Base-by-base conservation (phyloP, 495 filamentous ascomycete genomes). In the Pseudomonodictys pantanalensis region DNA sequence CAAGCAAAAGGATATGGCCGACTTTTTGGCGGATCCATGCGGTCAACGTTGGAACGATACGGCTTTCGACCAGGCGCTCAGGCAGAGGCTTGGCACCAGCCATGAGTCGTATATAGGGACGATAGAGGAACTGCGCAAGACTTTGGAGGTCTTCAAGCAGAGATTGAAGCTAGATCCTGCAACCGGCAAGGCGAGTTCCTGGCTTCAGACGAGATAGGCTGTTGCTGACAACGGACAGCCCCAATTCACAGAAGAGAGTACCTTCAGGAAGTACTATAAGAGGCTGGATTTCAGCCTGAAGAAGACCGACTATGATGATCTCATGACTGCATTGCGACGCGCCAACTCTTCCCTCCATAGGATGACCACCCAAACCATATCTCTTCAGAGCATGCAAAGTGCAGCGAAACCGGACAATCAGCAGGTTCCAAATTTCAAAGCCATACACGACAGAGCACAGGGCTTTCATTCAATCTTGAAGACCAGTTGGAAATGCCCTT, bases 321-420 rank as follows among this genome's bases (percentile, higher is more conserved):
- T 63, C 1, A 57, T 63, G 52, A 20, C 10, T 20, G 35, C 12
- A 15, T 18, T 63, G 18, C 60, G 60, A 0, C 22, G n/a, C 2
- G 41, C 60, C 3, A 63, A 63, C 22, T 52, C 38, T 1, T 51
- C 52, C 11, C 60, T 63, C 4, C 29, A 52, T 52, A 52, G 38
- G 4, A 43, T 63, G 52, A 63, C 60, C 3, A 63, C 60, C 11
- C 60, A 63, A 22, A 52, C 60, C 2, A 63, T 56, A 5, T 51
- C 52, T 2, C 45, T 63, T 10, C 33, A 57, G 29, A 52, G 3
- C 2, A 10, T 57, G 6, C 39, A 57, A 12, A 57, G 7, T 28
- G 17, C 52, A 1, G 32, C 17, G 32, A 63, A 52, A 26, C 6
- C 7, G 11, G 23, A 51, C 12, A 2, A 28, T 10, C 45, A 33